Evolutionary conservation across 2,329 filamentous ascomycete genomes (phyloP).

Genomic region (Rutstroemia sp.): DNA sequence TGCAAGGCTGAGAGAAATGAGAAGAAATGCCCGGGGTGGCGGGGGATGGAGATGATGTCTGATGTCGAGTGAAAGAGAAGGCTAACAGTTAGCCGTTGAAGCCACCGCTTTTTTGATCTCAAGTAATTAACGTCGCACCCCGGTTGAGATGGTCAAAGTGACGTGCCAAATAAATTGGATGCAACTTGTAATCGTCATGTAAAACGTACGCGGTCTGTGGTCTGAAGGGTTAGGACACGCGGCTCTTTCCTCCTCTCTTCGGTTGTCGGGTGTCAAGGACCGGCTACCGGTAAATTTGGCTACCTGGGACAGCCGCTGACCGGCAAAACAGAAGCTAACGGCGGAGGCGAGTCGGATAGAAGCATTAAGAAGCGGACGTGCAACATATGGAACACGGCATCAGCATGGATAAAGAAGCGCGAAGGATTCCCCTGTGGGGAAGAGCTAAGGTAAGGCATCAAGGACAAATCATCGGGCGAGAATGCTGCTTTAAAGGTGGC

Average conservation of each 20-base stretch:
- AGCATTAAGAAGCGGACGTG: background rate
- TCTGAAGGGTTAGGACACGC: no score
- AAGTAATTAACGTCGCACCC: no score
- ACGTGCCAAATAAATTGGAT: no score
- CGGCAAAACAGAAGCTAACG: background rate
- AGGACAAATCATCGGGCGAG: background rate
- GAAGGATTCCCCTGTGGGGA: background rate
- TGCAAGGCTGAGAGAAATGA: constrained; percentile 5
- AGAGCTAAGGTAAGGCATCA: background rate
- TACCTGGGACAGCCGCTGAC: no score
- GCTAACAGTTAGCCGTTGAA: background rate
- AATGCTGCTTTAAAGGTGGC: no score
- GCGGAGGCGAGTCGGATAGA: background rate
- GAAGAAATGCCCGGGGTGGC: background rate
- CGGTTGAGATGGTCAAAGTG: no score
- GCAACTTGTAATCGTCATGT: no score
- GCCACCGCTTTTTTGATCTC: no score
- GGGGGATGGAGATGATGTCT: background rate
- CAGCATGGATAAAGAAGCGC: background rate
- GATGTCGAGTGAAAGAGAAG: background rate
- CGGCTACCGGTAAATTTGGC: no score
- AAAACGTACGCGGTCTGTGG: no score
- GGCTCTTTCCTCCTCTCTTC: no score
- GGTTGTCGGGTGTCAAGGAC: no score
- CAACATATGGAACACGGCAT: background rate